Conservation (phyloP, 2,329 filamentous ascomycete genomes). For the Harringtonia aguacate region DNA sequence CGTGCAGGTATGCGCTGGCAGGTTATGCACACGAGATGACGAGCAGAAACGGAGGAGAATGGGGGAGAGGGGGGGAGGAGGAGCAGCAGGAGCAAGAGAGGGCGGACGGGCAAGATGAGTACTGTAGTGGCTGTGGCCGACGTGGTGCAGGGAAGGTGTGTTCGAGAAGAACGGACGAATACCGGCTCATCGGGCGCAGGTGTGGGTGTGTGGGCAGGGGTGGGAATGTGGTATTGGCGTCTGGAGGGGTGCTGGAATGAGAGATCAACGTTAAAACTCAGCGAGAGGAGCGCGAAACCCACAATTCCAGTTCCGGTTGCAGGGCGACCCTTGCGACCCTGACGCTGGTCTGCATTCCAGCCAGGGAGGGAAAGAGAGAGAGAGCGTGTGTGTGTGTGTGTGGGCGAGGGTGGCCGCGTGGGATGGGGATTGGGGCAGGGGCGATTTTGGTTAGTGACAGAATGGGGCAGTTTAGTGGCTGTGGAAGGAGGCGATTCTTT, state of each 20-base stretch:
- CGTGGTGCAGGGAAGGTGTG: constrained; percentile 4
- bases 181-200: constrained; percentile 19
- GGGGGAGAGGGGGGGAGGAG: neutral
- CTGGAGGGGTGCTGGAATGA: constrained; percentile 1
- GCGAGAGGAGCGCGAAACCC: constrained; percentile 1
- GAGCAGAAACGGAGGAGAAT: neutral
- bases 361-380: too few relatives aligned
- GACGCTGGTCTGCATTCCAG: too few relatives aligned
- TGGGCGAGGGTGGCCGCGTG: neutral
- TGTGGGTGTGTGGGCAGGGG: constrained; percentile 8
- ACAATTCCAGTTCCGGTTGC: constrained; percentile 6
- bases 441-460: neutral
- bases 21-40: neutral
- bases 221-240: constrained; percentile 8
- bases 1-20: too few relatives aligned
- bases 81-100: neutral
- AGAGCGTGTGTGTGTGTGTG: constrained; percentile 1
- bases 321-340: too few relatives aligned
- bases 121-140: neutral
- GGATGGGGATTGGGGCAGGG: neutral
- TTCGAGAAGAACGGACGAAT: constrained; percentile 17
- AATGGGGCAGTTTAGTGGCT: too few relatives aligned
- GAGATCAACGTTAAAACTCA: neutral
- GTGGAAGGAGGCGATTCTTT: too few relatives aligned
- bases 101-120: neutral